Percentiles rank a stretch among this genome's conserved stretches.
These are phyloP conservation scores for Isabelozyma rhagii DNA, from an alignment of 805 yeast genomes.

Conservation along the genomic window DNA sequence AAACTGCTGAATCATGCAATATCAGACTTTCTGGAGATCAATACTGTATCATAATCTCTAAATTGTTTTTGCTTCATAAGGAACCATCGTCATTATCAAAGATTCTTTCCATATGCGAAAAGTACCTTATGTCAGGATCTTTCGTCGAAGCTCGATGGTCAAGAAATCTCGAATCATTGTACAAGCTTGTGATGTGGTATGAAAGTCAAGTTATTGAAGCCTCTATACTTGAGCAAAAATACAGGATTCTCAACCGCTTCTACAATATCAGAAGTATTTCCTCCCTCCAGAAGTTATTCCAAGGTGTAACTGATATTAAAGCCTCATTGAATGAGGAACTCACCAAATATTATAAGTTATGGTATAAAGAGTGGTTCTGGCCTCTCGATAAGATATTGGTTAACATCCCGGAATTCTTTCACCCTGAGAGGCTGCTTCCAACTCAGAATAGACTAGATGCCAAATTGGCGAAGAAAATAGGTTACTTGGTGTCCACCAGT, in stretches of 20 bases:
- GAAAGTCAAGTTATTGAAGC: slow-evolving; percentile 11
- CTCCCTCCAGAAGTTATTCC: slow-evolving; percentile 9
- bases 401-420: slow-evolving; percentile 25
- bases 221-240: slow-evolving; percentile 9
- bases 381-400: slow-evolving; percentile 12
- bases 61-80: slow-evolving; percentile 1
- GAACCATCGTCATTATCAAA: slow-evolving; percentile 4
- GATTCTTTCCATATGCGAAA: slow-evolving; percentile 23
- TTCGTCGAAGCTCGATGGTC: slow-evolving; percentile 21
- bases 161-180: slow-evolving; percentile 21
- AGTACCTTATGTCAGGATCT: slow-evolving; percentile 27
- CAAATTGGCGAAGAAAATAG: background rate
- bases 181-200: slow-evolving; percentile 22
- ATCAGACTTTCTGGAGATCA: slow-evolving; percentile 17
- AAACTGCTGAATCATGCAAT: slow-evolving; percentile 2
- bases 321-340: background rate
- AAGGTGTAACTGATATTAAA: slow-evolving; percentile 3
- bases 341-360: background rate
- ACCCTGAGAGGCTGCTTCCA: slow-evolving; percentile 24
- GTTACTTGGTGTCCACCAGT: slow-evolving; percentile 1
- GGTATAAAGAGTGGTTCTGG: slow-evolving; percentile 3
- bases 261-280: slow-evolving; percentile 18
- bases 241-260: slow-evolving; percentile 20
- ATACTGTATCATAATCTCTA: slow-evolving; percentile 10
- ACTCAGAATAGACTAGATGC: slow-evolving; percentile 20